Percentiles rank a stretch among this genome's conserved stretches.
These are phyloP conservation scores for Rauvolfia tetraphylla DNA, from an alignment of 257 asterid species.

Conservation along the genomic window DNA sequence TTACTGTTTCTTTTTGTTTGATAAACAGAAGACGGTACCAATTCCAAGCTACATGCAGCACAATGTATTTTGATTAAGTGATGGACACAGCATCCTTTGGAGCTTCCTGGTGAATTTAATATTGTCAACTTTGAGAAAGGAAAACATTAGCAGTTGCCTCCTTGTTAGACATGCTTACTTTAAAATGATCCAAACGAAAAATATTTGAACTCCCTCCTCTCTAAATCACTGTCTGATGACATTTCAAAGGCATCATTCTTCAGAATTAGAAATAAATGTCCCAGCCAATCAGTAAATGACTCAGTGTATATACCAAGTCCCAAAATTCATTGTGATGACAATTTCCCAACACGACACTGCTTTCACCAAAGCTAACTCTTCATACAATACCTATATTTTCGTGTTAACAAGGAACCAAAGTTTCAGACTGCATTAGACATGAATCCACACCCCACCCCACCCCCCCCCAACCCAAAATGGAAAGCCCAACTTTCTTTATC, in stretches of 20 bases:
- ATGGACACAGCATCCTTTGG: not conserved
- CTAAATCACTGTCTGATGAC: not conserved
- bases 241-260: constrained; percentile 1
- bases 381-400: not conserved
- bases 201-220: not conserved
- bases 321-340: not conserved
- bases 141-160: not conserved
- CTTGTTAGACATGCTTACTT: not conserved
- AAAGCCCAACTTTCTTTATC: not conserved
- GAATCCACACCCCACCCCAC: not conserved
- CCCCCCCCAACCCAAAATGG: too few relatives aligned
- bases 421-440: not conserved
- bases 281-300: not conserved
- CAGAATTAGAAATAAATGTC: not conserved
- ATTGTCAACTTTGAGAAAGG: constrained; percentile 2
- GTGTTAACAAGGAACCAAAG: not conserved
- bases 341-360: not conserved
- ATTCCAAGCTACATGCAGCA: not conserved
- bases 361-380: not conserved
- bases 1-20: not conserved
- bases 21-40: not conserved
- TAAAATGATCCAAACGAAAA: not conserved
- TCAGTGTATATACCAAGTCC: not conserved
- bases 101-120: not conserved
- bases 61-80: not conserved